Percentiles rank a stretch among this genome's conserved stretches.
Evolutionary conservation across 139 green algal species (phyloP).

Genomic region (Chlorella sorokiniana): DNA sequence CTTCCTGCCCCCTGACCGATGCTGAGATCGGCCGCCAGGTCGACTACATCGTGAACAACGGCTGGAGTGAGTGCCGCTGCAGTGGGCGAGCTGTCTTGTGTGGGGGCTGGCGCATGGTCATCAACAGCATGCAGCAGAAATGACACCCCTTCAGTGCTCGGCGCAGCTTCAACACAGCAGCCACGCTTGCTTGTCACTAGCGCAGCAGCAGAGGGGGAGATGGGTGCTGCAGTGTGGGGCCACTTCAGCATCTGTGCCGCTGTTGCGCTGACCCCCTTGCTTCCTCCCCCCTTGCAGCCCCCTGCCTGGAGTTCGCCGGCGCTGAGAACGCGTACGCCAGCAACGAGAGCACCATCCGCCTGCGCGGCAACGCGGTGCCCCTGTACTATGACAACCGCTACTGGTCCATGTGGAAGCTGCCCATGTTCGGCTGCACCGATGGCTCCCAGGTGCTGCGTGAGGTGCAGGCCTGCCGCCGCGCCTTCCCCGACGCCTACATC

Average conservation of each 20-base stretch:
- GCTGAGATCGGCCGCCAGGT: conserved; percentile 94
- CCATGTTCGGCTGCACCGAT: conserved; percentile 99
- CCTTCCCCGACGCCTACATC: conserved; percentile 95
- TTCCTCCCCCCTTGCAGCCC: conserved; percentile 37
- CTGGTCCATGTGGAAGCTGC: conserved; percentile 99
- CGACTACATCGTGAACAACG: conserved; percentile 94
- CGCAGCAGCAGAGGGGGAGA: too few relatives aligned
- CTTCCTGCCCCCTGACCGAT: conserved; percentile 93
- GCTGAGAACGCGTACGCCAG: conserved; percentile 74
- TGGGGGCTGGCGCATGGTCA: background rate
- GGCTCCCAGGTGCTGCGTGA: conserved; percentile 89
- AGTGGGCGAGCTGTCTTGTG: background rate
- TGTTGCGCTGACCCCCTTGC: background rate
- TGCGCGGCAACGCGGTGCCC: conserved; percentile 55
- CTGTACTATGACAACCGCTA: conserved; percentile 93
- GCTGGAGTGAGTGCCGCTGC: conserved; percentile 40
- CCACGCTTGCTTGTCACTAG: too few relatives aligned
- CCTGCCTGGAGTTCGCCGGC: conserved; percentile 96
- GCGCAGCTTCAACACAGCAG: too few relatives aligned
- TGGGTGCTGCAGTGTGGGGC: background rate
- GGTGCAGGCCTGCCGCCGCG: conserved; percentile 77
- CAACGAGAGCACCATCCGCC: conserved; percentile 65
- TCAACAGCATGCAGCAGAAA: too few relatives aligned
- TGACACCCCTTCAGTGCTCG: too few relatives aligned
- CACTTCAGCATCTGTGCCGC: background rate